Base-by-base conservation (phyloP, 2,329 filamentous ascomycete genomes). In the Chrysosporium queenslandicum region DNA sequence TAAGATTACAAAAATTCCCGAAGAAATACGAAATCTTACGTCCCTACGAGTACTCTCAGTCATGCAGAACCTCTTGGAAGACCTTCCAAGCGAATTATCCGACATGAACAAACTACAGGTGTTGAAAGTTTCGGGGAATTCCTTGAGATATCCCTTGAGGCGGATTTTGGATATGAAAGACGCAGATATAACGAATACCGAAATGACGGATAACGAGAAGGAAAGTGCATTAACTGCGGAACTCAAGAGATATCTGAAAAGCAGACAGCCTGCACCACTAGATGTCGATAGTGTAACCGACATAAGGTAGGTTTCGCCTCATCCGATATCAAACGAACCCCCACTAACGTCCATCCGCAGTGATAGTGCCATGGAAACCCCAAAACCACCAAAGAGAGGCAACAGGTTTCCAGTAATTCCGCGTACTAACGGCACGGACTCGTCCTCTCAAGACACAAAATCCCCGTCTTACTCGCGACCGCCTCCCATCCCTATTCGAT, bases 91-190 rank as follows among this genome's bases (percentile, higher is more conserved):
- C 5, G 90, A 87, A 58, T 72, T 97, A 20, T 88, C 87, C 51
- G 89, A 95, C 58, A 94, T 96, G 86, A 83, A 79, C 53, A 92
- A 88, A 52, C 72, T 97, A 54, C 87, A 91, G 64, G 86, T 94
- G 58, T 76, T 97, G 53, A 95, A 94, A 67, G 80, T 96, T 32
- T 86, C 91, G 53, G 88, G 88, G 42, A 96, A 96, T 60, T 87
- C 87, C 7, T 79, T 96, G 54, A 79, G 77, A 54, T 91, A 91
- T 60, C 89, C 89, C 2, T 84, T 87, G 14, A 80, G 77, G 60
- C 82, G 85, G 58, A 75, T 85, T 12, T 67, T 88, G 23, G 80
- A 83, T 59, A 71, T 79, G 9, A 80, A 81, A 56, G 83, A 86
- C 59, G 79, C 74, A 53, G 83, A 87, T 60, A 76, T 82, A 27